A percentile compares a stretch with the other conserved stretches of the same genome.
Conservation (phyloP, 2,329 filamentous ascomycete genomes). For the Emydomyces testavorans region DNA sequence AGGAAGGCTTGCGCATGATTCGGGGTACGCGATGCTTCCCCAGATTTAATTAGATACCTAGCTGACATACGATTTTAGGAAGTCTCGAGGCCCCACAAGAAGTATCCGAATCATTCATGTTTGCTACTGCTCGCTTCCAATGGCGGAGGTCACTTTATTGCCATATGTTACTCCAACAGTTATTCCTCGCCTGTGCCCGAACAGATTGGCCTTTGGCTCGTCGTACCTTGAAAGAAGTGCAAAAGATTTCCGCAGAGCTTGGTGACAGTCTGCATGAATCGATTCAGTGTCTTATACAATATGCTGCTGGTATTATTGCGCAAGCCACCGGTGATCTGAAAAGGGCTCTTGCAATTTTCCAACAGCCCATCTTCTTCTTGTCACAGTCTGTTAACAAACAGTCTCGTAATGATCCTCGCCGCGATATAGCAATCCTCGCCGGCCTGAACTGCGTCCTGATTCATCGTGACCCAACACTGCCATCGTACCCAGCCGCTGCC, state of each 20-base stretch:
- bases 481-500: constrained; percentile 48
- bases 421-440: constrained; percentile 54
- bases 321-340: constrained; percentile 66
- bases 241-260: constrained; percentile 38
- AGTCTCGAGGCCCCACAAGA: constrained; percentile 32
- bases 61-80: constrained; percentile 18
- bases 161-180: constrained; percentile 59
- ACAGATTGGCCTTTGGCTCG: constrained; percentile 58
- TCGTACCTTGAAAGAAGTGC: constrained; percentile 45
- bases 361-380: constrained; percentile 49
- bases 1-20: constrained; percentile 45
- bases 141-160: constrained; percentile 57
- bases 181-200: constrained; percentile 56
- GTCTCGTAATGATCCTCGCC: constrained; percentile 41
- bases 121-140: constrained; percentile 47
- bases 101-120: constrained; percentile 44
- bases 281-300: constrained; percentile 49
- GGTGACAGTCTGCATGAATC: constrained; percentile 29
- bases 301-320: constrained; percentile 62
- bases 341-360: constrained; percentile 57
- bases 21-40: constrained; percentile 28
- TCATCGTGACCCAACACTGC: constrained; percentile 50
- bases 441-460: constrained; percentile 60
- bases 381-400: constrained; percentile 28
- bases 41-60: not conserved